Conservation (phyloP, 2,329 filamentous ascomycete genomes). For the Botrytis fabae region DNA sequence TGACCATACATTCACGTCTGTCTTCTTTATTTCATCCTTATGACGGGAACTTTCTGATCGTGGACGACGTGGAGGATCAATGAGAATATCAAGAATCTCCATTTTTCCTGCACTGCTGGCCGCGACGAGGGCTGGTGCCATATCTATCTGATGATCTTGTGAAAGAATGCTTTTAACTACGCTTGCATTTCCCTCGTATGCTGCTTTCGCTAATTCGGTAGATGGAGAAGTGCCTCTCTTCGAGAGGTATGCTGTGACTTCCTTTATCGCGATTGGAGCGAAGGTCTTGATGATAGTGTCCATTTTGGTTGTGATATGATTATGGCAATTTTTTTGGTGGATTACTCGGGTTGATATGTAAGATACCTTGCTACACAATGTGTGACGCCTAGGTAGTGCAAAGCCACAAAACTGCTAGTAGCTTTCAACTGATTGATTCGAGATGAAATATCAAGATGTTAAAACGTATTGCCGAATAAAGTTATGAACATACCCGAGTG, state of each 20-base stretch:
- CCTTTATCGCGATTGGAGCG: slow-evolving; percentile 23
- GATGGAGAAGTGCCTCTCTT: slow-evolving; percentile 20
- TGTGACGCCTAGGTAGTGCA: not conserved
- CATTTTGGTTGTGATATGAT: not conserved
- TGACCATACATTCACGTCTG: slow-evolving; percentile 27
- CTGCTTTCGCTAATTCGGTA: slow-evolving; percentile 23
- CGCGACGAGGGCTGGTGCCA: slow-evolving; percentile 28
- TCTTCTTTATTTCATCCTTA: slow-evolving; percentile 10
- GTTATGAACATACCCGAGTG: not conserved
- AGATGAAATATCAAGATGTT: not conserved
- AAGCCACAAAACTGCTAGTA: not conserved
- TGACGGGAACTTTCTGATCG: slow-evolving; percentile 6
- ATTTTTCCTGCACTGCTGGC: slow-evolving; percentile 27
- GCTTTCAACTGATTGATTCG: not conserved
- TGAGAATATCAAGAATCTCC: slow-evolving; percentile 27
- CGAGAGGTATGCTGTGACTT: slow-evolving; percentile 25
- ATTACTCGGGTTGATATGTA: not conserved
- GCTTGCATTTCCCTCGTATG: slow-evolving; percentile 21
- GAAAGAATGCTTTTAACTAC: slow-evolving; percentile 22
- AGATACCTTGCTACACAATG: not conserved
- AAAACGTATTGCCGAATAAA: not conserved
- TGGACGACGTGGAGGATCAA: slow-evolving; percentile 22
- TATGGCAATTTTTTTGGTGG: not conserved
- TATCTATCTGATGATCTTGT: slow-evolving; percentile 25
- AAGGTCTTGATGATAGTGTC: slow-evolving; percentile 24